phyloP scores from a whole-genome alignment of 495 filamentous ascomycete species.

The Penicillium soppii region DNA sequence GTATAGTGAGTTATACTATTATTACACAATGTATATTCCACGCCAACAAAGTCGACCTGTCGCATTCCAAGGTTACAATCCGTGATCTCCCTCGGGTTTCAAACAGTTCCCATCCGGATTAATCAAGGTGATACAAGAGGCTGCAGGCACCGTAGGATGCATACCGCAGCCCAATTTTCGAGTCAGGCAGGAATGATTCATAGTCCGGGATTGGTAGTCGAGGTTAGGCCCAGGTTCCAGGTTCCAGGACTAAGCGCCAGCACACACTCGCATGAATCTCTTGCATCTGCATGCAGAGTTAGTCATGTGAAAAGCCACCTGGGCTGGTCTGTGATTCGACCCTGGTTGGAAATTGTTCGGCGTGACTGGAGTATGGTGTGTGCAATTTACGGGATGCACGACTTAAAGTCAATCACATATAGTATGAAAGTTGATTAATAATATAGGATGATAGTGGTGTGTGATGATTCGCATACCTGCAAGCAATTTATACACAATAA shows the following conservation, averaged over 20 bases:
- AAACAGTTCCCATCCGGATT: no score
- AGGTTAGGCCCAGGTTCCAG: neutral
- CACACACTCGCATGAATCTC: constrained; percentile 27
- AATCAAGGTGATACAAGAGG: neutral
- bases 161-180: constrained; percentile 9
- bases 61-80: no score
- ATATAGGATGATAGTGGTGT: neutral
- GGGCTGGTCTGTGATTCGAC: constrained; percentile 8
- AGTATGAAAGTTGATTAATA: neutral
- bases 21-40: no score
- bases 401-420: neutral
- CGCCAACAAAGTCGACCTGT: no score
- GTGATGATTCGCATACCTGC: constrained; percentile 10
- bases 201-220: neutral
- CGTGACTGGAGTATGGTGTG: neutral
- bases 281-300: constrained; percentile 41
- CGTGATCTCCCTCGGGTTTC: no score
- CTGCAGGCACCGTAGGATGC: constrained; percentile 12
- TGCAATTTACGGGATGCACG: neutral
- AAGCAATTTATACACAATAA: no score
- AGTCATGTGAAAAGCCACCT: constrained; percentile 38
- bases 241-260: constrained; percentile 21
- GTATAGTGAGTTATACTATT: no score
- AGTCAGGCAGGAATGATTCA: constrained; percentile 6
- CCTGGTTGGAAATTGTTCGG: no score